These are phyloP conservation scores for Carex arenaria DNA, from an alignment of 202 grass and related monocot species.

Conservation along the genomic window DNA sequence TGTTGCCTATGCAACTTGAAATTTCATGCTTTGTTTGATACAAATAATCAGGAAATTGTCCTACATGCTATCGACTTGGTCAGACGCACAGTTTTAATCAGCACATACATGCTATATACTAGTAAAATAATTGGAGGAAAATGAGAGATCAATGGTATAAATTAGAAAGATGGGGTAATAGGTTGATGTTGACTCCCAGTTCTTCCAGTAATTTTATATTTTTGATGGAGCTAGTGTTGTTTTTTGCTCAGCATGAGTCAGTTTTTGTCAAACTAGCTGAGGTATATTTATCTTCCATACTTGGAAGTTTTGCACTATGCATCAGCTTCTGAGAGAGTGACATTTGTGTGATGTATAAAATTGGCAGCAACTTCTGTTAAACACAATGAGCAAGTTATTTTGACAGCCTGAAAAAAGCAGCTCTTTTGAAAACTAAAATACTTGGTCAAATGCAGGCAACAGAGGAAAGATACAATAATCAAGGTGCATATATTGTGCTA, in stretches of 20 bases:
- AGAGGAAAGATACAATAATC: slow-evolving; percentile 71
- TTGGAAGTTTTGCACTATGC: neutral
- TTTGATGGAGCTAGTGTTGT: neutral
- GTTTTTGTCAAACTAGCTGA: neutral
- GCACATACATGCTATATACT: neutral
- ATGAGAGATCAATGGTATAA: neutral
- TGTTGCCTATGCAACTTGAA: neutral
- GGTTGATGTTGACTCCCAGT: neutral
- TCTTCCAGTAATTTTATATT: neutral
- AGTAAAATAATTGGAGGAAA: neutral
- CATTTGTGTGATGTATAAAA: neutral
- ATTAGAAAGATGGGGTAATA: neutral
- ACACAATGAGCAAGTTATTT: neutral
- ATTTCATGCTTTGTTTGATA: neutral
- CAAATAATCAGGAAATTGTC: neutral
- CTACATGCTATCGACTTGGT: neutral
- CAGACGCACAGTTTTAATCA: neutral
- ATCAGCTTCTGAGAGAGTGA: neutral
- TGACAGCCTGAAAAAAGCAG: neutral
- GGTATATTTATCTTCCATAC: neutral
- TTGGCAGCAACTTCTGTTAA: neutral
- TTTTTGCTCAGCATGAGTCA: neutral
- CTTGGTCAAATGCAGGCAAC: slow-evolving; percentile 46
- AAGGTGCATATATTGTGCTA: slow-evolving; percentile 84
- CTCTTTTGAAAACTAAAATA: neutral